These are phyloP conservation scores for Tylopilus balloui DNA, from an alignment of 768 basidiomycete genomes.

Conservation along the genomic window DNA sequence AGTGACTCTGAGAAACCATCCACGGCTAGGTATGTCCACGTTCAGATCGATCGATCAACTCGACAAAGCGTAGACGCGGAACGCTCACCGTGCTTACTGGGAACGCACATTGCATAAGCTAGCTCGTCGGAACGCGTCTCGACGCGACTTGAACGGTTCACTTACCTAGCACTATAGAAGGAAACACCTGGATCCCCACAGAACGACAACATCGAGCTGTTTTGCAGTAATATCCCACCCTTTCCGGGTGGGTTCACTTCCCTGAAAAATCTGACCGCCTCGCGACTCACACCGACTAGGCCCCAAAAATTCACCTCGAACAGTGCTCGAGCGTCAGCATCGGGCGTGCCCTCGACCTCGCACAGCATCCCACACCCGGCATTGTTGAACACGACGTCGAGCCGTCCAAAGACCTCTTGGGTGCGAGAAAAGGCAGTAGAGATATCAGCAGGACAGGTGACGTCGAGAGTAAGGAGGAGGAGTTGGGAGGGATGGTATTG, in stretches of 20 bases:
- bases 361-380: slow-evolving; percentile 28
- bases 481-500: slow-evolving; percentile 30
- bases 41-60: not conserved
- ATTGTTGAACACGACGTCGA: slow-evolving; percentile 37
- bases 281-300: slow-evolving; percentile 15
- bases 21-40: slow-evolving; percentile 1
- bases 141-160: not conserved
- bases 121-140: not conserved
- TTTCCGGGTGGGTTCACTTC: slow-evolving; percentile 25
- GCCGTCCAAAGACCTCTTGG: slow-evolving; percentile 29
- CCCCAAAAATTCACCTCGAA: slow-evolving; percentile 34
- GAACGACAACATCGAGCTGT: slow-evolving; percentile 7
- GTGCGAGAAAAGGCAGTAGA: slow-evolving; percentile 30
- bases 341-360: slow-evolving; percentile 33
- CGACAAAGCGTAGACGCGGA: not conserved
- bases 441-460: slow-evolving; percentile 31
- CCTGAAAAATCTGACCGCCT: slow-evolving; percentile 30
- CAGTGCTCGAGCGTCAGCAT: slow-evolving; percentile 26
- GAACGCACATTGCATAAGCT: not conserved
- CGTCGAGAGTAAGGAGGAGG: slow-evolving; percentile 37
- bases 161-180: slow-evolving; percentile 12
- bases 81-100: slow-evolving; percentile 12
- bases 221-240: slow-evolving; percentile 12
- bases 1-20: slow-evolving; percentile 10
- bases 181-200: not conserved